These are phyloP conservation scores for Turritis glabra DNA, from an alignment of 345 rosid species.

Conservation along the genomic window DNA sequence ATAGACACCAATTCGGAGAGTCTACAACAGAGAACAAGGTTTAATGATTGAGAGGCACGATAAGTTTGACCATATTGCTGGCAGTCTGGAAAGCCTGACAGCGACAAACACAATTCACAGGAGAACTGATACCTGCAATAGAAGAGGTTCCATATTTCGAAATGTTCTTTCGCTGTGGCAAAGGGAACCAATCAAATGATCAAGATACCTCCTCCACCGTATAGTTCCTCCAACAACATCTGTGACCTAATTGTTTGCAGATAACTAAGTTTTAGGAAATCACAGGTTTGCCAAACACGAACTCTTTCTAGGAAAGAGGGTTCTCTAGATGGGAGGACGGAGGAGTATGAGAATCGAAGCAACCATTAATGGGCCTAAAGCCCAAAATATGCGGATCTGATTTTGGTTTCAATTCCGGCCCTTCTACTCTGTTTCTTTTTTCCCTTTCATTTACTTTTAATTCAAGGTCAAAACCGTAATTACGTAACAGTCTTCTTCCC, in stretches of 20 bases:
- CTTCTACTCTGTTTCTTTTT: neutral
- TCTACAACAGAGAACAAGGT: constrained; percentile 45
- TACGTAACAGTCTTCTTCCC: neutral
- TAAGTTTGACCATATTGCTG: constrained; percentile 5
- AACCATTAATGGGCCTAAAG: neutral
- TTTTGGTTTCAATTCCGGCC: neutral
- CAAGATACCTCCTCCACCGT: constrained; percentile 96
- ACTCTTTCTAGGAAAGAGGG: neutral
- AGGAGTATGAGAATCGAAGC: neutral
- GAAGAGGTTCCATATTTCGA: constrained; percentile 89
- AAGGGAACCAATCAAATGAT: constrained; percentile 74
- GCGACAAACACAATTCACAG: neutral
- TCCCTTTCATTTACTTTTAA: neutral
- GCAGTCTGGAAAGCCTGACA: neutral
- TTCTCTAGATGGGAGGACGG: neutral
- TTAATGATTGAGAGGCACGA: neutral
- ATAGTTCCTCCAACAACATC: constrained; percentile 96
- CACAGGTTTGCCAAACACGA: neutral
- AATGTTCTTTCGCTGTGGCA: constrained; percentile 70
- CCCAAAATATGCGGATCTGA: neutral
- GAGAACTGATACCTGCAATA: constrained; percentile 64
- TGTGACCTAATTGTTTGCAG: constrained; percentile 61
- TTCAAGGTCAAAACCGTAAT: constrained; percentile 8
- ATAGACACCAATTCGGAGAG: constrained; percentile 85
- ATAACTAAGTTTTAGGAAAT: neutral